These are phyloP conservation scores for Globisporangium cylindrosporum DNA, from an alignment of 352 stramenopile species.

Conservation along the genomic window DNA sequence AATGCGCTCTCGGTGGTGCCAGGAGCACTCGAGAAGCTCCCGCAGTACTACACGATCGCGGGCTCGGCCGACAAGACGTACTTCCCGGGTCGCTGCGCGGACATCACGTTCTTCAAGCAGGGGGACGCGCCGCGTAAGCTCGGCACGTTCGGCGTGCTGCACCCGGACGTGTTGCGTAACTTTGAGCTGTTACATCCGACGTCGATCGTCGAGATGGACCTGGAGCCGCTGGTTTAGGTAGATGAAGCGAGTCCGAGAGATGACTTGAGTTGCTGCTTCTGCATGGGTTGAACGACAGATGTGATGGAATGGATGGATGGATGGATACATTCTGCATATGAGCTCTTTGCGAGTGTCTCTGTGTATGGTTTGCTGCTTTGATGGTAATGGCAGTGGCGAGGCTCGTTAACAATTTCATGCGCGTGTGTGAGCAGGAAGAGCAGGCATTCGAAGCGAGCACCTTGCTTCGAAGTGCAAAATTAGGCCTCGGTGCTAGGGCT, in stretches of 20 bases:
- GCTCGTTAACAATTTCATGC: neutral
- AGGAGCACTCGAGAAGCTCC: conserved; percentile 41
- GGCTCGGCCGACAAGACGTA: conserved; percentile 80
- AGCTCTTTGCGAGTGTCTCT: neutral
- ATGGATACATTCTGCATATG: conserved; percentile 4
- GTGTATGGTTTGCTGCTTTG: neutral
- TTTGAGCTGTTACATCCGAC: conserved; percentile 98
- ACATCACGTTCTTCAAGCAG: conserved; percentile 90
- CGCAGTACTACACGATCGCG: conserved; percentile 81
- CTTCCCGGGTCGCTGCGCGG: conserved; percentile 95
- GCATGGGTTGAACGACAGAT: neutral
- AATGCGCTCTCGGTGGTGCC: conserved; percentile 53
- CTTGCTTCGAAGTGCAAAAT: neutral
- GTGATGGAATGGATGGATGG: conserved; percentile 4
- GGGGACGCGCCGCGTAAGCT: conserved; percentile 70
- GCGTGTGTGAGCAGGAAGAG: neutral
- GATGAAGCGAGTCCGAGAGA: conserved; percentile 2
- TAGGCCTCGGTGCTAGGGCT: neutral
- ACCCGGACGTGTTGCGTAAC: conserved; percentile 97
- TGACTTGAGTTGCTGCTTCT: neutral
- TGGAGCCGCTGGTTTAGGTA: conserved; percentile 94
- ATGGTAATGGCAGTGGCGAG: neutral
- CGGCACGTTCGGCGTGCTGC: conserved; percentile 97
- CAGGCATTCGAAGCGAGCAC: neutral
- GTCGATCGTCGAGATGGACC: conserved; percentile 97